Base-by-base conservation (phyloP, 2,329 filamentous ascomycete genomes). In the Cucurbitaria berberidis region DNA sequence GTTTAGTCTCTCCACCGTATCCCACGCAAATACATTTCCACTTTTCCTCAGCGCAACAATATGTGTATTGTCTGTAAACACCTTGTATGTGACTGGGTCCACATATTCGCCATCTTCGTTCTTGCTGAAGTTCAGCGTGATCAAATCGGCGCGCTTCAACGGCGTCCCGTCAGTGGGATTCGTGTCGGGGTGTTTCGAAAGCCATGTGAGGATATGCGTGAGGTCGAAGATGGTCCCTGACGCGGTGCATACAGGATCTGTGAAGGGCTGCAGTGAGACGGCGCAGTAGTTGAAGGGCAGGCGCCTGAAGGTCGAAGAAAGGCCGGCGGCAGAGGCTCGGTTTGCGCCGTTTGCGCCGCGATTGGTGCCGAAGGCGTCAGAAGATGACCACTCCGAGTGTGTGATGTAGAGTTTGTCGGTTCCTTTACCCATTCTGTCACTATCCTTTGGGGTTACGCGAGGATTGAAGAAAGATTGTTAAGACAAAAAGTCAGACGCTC, bases 251-350 rank as follows among this genome's bases (percentile, higher is more conserved):
- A 99, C 95, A 5, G 95, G 93, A 69, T 96, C 90, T 70, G 88
- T 86, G 80, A 97, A 99, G 7, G 96, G 96, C 72, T 98, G 95
- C 29, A 99, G 87, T 55, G 91, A 96, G 34, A 96, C 88, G 57
- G 95, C 91, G 84, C 95, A 99, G 79, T 95, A 98, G 82, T 97
- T 98, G 84, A 96, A 99, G 26, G 96, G 95, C 1, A 99, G 84
- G 40, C 91, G 89, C 70, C 89, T 91, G 80, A 98, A 98, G 32
- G 84, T 84, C 43, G 85, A 83, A 16, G 68, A 56, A 15, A 70
- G 60, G 60, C 85, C 84, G 2, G 79, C 77, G 42, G 76, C 75
- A 19, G 75, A 82, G 74, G 75, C 79, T 60, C 68, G 82, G 76
- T 78, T 87, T 73, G 72, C 83, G 74, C 81, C 79, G 45, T 87